These are phyloP conservation scores for Eremomyces bilateralis DNA, from an alignment of 495 filamentous ascomycete species.

Conservation along the genomic window DNA sequence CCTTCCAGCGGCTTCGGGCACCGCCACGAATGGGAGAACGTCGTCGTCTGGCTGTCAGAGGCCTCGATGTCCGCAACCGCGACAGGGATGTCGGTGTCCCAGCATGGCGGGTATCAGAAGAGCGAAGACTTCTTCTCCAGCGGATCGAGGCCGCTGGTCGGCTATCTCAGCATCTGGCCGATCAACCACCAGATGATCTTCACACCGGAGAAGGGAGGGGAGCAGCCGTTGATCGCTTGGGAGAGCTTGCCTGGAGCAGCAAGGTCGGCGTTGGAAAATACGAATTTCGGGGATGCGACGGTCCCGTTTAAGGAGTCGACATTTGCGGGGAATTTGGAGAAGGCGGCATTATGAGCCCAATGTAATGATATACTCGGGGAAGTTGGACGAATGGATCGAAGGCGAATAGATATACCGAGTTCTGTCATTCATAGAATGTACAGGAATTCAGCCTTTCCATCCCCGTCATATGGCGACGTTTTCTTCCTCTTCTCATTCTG, in stretches of 20 bases:
- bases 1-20: conserved; percentile 24
- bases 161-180: conserved; percentile 27
- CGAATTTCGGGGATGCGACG: conserved; percentile 23
- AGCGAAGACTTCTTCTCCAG: conserved; percentile 16
- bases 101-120: conserved; percentile 30
- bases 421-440: background rate
- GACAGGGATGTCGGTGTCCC: conserved; percentile 27
- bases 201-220: conserved; percentile 24
- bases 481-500: too few species aligned
- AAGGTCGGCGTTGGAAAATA: conserved; percentile 19
- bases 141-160: conserved; percentile 23
- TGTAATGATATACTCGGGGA: too few species aligned
- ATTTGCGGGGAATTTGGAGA: conserved; percentile 21
- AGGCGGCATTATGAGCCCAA: conserved; percentile 17
- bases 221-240: conserved; percentile 32
- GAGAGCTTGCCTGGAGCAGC: conserved; percentile 25
- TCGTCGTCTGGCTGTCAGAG: conserved; percentile 25
- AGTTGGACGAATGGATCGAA: background rate
- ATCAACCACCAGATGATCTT: conserved; percentile 26
- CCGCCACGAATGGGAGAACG: conserved; percentile 31
- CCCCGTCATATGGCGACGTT: too few species aligned
- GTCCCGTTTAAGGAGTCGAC: conserved; percentile 25
- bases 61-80: conserved; percentile 16
- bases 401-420: background rate
- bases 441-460: background rate